phyloP scores from a whole-genome alignment of 164 flowering plant species.

The Sedum album region DNA sequence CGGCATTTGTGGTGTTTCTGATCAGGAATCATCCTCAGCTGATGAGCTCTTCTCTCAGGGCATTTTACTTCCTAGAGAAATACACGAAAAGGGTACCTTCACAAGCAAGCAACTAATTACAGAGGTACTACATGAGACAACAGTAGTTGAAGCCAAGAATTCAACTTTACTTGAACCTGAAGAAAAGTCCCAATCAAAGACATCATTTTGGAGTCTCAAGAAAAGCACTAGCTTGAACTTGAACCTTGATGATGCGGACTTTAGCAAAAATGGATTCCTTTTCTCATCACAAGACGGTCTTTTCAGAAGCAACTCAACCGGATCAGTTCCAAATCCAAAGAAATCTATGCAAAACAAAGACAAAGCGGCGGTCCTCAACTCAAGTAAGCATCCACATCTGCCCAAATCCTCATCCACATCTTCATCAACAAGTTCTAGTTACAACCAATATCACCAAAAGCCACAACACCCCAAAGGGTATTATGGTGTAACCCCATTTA shows the following conservation, averaged over 20 bases:
- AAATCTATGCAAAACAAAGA: slow-evolving; percentile 6
- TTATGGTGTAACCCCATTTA: slow-evolving; percentile 12
- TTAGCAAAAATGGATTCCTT: background rate
- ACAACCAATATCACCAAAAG: slow-evolving; percentile 17
- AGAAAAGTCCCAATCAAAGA: background rate
- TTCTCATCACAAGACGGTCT: background rate
- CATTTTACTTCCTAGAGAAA: background rate
- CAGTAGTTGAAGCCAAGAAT: background rate
- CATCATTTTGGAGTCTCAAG: slow-evolving; percentile 6
- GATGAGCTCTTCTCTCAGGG: background rate
- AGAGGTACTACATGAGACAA: background rate
- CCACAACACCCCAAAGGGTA: slow-evolving; percentile 19
- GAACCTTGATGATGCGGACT: slow-evolving; percentile 11
- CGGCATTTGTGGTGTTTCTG: slow-evolving; percentile 8
- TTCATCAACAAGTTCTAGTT: background rate
- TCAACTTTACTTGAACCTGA: background rate
- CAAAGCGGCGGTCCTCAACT: background rate
- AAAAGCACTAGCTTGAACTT: slow-evolving; percentile 24
- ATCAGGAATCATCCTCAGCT: background rate
- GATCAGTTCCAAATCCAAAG: background rate
- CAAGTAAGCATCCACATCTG: slow-evolving; percentile 16
- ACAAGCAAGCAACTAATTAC: background rate
- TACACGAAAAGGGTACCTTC: background rate
- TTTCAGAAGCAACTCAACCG: background rate
- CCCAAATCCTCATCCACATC: slow-evolving; percentile 7